Evolutionary conservation across 1,284 basidiomycete genomes (phyloP).

Genomic region (Anthracocystis walkeri): DNA sequence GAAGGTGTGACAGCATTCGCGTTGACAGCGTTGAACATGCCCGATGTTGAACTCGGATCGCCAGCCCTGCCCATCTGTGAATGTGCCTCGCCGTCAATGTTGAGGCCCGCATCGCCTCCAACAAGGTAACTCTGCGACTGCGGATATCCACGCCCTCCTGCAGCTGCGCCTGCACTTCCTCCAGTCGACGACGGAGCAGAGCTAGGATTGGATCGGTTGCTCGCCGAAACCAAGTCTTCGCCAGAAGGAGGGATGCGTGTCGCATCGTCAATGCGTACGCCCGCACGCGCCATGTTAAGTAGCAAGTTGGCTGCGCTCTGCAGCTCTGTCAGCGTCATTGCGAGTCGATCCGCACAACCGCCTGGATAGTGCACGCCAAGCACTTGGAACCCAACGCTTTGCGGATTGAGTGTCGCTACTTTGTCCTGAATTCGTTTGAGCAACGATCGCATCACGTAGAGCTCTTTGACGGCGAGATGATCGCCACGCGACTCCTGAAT

Average conservation of each 20-base stretch:
- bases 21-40: conserved; percentile 13
- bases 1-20: conserved; percentile 25
- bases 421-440: conserved; percentile 49
- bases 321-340: conserved; percentile 42
- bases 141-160: not conserved
- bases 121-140: conserved; percentile 13
- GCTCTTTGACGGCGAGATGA: conserved; percentile 45
- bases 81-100: not conserved
- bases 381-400: conserved; percentile 41
- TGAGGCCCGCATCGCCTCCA: not conserved
- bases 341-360: conserved; percentile 40
- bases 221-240: conserved; percentile 22
- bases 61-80: not conserved
- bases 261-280: conserved; percentile 44
- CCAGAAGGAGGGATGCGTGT: conserved; percentile 34
- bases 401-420: conserved; percentile 40
- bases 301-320: conserved; percentile 42
- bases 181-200: conserved; percentile 16
- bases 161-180: not conserved
- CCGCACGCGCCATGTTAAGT: conserved; percentile 45
- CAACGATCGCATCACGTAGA: conserved; percentile 45
- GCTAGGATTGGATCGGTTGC: conserved; percentile 20
- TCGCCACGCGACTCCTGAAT: conserved; percentile 50
- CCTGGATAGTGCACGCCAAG: conserved; percentile 39
- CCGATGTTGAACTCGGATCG: conserved; percentile 6